Percentiles rank a stretch among this genome's conserved stretches.
Evolutionary conservation across 768 basidiomycete species (phyloP).

Genomic region (Leccinellum albellum): DNA sequence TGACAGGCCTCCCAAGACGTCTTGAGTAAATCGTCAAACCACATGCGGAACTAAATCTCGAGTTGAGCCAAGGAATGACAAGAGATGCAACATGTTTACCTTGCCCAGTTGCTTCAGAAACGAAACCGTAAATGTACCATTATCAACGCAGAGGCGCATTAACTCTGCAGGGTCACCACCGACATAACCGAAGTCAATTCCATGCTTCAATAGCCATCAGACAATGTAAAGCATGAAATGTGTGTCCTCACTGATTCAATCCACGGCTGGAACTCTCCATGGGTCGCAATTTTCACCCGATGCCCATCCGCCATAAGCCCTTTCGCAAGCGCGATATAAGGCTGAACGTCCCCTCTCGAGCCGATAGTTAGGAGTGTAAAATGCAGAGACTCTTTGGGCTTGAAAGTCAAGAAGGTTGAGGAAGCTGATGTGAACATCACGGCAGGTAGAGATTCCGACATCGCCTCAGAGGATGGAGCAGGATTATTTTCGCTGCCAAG

Average conservation of each 20-base stretch:
- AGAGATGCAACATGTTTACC: slow-evolving; percentile 39
- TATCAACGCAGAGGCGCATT: slow-evolving; percentile 97
- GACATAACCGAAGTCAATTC: slow-evolving; percentile 92
- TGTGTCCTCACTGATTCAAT: slow-evolving; percentile 74
- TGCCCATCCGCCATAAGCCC: slow-evolving; percentile 90
- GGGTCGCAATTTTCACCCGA: slow-evolving; percentile 85
- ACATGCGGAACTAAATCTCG: slow-evolving; percentile 79
- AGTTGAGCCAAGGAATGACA: slow-evolving; percentile 2
- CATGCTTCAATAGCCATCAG: slow-evolving; percentile 53
- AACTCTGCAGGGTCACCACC: slow-evolving; percentile 97
- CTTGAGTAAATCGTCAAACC: slow-evolving; percentile 93
- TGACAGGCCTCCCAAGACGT: slow-evolving; percentile 98
- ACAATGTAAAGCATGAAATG: not conserved
- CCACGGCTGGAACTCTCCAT: slow-evolving; percentile 94
- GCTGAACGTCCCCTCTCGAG: slow-evolving; percentile 95
- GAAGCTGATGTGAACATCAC: slow-evolving; percentile 97
- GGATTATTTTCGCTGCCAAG: slow-evolving; percentile 38
- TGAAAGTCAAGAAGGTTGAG: slow-evolving; percentile 95
- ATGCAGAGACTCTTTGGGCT: slow-evolving; percentile 76
- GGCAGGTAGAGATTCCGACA: slow-evolving; percentile 75
- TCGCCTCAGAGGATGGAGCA: slow-evolving; percentile 46
- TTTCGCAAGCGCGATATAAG: slow-evolving; percentile 94
- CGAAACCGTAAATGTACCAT: slow-evolving; percentile 94
- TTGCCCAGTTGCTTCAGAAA: slow-evolving; percentile 91
- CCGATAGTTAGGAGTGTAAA: slow-evolving; percentile 97